Evolutionary conservation across 257 asterid species (phyloP).

Genomic region (Perilla frutescens): DNA sequence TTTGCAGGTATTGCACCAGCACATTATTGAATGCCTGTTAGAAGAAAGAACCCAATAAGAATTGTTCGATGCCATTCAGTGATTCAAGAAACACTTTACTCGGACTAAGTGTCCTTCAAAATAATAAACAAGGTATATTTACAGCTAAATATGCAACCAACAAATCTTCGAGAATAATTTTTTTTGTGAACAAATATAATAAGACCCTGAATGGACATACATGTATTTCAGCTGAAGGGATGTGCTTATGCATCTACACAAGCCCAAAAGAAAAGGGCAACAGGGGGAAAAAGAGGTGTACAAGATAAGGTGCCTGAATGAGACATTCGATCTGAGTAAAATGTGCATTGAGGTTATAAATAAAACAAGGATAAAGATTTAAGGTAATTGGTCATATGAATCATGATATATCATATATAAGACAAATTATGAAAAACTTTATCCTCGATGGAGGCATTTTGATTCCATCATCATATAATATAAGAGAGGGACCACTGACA

Average conservation of each 20-base stretch:
- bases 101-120: slow-evolving; percentile 23
- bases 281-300: slow-evolving; percentile 7
- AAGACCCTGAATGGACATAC: slow-evolving; percentile 22
- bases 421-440: slow-evolving; percentile 22
- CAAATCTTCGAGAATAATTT: slow-evolving; percentile 8
- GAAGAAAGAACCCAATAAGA: slow-evolving; percentile 35
- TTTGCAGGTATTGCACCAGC: slow-evolving; percentile 70
- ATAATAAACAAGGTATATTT: slow-evolving; percentile 14
- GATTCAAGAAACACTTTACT: slow-evolving; percentile 14
- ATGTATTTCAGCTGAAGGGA: neutral
- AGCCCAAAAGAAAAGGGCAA: slow-evolving; percentile 32
- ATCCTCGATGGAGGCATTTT: slow-evolving; percentile 32
- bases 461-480: slow-evolving; percentile 36
- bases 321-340: slow-evolving; percentile 31
- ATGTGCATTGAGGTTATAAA: slow-evolving; percentile 24
- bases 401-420: slow-evolving; percentile 22
- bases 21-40: slow-evolving; percentile 74
- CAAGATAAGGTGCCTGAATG: slow-evolving; percentile 36
- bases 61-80: slow-evolving; percentile 12
- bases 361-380: slow-evolving; percentile 23
- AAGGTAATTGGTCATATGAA: slow-evolving; percentile 31
- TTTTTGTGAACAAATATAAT: slow-evolving; percentile 15
- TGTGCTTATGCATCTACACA: slow-evolving; percentile 22
- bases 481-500: slow-evolving; percentile 36
- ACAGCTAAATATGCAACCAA: slow-evolving; percentile 26